A percentile compares a stretch with the other conserved stretches of the same genome.
Conservation (phyloP, 208 protist genomes). For the Trichomonas tenax region DNA sequence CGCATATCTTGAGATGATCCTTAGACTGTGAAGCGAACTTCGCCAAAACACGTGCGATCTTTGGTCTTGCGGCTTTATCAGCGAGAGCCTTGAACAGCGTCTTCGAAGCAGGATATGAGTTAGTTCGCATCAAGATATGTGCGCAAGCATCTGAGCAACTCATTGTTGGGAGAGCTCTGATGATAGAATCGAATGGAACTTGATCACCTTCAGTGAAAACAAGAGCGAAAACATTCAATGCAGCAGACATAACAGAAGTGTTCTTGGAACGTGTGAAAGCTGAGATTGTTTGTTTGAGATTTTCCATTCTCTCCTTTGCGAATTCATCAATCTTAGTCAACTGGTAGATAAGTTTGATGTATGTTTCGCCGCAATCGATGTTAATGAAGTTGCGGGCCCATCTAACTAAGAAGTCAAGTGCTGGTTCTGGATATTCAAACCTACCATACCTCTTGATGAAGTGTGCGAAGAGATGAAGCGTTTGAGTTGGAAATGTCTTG, state of each 20-base stretch:
- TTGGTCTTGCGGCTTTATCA: neutral
- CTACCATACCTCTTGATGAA: neutral
- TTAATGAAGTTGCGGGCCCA: neutral
- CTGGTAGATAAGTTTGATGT: neutral
- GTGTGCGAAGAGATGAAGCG: neutral
- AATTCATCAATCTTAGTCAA: neutral
- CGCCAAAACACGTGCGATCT: neutral
- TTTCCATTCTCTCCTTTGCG: neutral
- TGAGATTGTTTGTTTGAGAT: neutral
- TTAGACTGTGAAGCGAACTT: neutral
- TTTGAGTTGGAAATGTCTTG: neutral
- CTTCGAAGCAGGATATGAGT: neutral
- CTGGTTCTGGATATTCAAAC: neutral
- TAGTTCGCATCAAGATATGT: neutral
- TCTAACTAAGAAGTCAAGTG: neutral
- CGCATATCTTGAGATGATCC: neutral
- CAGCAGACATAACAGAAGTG: neutral
- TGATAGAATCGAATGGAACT: neutral
- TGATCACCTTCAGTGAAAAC: neutral
- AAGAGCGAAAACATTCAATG: neutral
- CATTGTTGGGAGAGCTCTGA: neutral
- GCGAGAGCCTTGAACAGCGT: neutral
- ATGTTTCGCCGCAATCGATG: neutral
- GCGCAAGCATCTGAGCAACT: neutral
- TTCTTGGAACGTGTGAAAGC: neutral